These are phyloP conservation scores for Phytophthora cactorum DNA, from an alignment of 352 stramenopile genomes.

Conservation along the genomic window DNA sequence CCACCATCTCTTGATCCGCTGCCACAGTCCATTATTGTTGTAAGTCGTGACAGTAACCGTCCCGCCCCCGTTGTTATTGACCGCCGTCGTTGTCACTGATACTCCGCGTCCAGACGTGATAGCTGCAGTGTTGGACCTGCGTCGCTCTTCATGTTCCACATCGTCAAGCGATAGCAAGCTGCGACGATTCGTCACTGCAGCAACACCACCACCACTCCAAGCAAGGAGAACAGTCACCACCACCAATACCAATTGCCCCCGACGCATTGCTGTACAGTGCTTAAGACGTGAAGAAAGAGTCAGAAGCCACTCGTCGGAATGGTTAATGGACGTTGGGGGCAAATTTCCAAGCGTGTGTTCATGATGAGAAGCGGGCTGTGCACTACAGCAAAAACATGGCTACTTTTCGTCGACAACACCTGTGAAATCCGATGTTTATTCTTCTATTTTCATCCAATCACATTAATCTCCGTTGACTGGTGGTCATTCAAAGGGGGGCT, in stretches of 20 bases:
- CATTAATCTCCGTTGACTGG: slow-evolving; percentile 14
- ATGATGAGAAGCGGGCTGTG: slow-evolving; percentile 1
- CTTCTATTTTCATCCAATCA: slow-evolving; percentile 8
- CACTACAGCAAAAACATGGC: background rate
- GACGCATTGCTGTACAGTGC: background rate
- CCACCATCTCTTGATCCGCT: slow-evolving; percentile 14
- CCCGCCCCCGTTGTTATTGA: slow-evolving; percentile 4
- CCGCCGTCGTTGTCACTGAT: background rate
- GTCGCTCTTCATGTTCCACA: slow-evolving; percentile 5
- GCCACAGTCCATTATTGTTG: slow-evolving; percentile 14
- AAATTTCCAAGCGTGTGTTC: background rate
- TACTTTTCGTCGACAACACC: background rate
- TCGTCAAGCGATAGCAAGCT: background rate
- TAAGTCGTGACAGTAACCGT: slow-evolving; percentile 20
- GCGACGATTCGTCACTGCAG: background rate
- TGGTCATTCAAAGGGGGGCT: slow-evolving; percentile 9
- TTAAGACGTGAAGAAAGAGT: no score
- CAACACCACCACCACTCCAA: background rate
- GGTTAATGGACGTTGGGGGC: background rate
- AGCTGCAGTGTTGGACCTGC: background rate
- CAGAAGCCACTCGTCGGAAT: background rate
- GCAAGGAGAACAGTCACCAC: background rate
- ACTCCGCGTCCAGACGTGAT: background rate
- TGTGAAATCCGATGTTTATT: background rate
- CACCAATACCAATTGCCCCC: background rate